Percentiles rank a stretch among this genome's conserved stretches.
phyloP scores from a whole-genome alignment of 306 rosid genomes.

The Prinsepia uniflora region DNA sequence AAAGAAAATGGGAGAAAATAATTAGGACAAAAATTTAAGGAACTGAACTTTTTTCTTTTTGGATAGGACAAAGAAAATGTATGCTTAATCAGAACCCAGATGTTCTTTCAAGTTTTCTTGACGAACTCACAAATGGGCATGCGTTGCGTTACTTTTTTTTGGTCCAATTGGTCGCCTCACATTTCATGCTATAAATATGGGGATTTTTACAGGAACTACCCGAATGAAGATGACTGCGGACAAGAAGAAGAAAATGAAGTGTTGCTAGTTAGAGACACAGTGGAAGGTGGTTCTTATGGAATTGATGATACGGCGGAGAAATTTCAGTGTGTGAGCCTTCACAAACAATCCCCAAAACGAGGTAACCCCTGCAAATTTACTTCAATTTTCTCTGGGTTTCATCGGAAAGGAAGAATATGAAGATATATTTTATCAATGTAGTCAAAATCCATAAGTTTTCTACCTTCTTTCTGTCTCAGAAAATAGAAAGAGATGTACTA shows the following conservation, averaged over 20 bases:
- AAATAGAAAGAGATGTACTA: background rate
- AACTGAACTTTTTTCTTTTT: constrained; percentile 17
- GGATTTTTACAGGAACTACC: constrained; percentile 17
- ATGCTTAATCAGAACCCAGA: background rate
- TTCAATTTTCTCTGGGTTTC: background rate
- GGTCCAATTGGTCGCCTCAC: background rate
- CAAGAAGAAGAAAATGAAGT: constrained; percentile 15
- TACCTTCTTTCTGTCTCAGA: background rate
- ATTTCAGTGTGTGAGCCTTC: constrained; percentile 25
- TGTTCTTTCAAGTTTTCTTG: constrained; percentile 16
- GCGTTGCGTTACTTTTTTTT: background rate
- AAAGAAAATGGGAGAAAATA: background rate
- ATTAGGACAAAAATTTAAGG: background rate
- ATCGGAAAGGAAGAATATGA: background rate
- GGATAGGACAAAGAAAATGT: constrained; percentile 14
- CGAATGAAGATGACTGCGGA: constrained; percentile 23
- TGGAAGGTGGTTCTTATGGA: constrained; percentile 10
- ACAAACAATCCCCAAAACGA: constrained; percentile 26
- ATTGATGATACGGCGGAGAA: constrained; percentile 26
- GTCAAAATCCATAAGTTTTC: background rate
- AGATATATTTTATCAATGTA: background rate
- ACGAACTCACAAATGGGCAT: background rate
- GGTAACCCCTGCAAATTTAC: constrained; percentile 12
- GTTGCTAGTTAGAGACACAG: constrained; percentile 1
- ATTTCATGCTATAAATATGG: background rate